Conservation (phyloP, 768 basidiomycete species). For the Fibroporia radiculosa region DNA sequence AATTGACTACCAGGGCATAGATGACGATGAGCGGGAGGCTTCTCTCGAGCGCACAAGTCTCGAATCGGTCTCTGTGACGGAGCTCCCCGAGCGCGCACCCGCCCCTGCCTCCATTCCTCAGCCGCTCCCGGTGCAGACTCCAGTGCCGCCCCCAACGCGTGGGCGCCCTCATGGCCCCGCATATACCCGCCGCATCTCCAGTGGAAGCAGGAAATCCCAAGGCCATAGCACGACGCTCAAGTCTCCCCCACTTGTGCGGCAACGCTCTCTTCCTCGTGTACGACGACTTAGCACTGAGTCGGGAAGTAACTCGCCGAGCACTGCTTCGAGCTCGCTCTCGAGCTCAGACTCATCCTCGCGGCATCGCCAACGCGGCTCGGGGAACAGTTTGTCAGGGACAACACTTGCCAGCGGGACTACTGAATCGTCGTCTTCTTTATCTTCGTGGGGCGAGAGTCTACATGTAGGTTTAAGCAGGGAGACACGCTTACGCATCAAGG, state of each 20-base stretch:
- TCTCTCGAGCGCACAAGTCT: neutral
- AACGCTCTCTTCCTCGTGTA: conserved; percentile 1
- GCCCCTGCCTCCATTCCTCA: neutral
- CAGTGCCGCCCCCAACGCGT: neutral
- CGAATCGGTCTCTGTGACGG: neutral
- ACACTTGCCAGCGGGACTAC: conserved; percentile 8
- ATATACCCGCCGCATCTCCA: neutral
- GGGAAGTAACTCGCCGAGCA: conserved; percentile 4
- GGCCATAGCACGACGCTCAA: neutral
- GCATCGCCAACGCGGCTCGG: conserved; percentile 3
- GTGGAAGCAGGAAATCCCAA: too few species aligned
- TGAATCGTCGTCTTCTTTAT: conserved; percentile 3
- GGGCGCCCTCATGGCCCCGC: neutral
- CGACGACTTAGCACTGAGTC: neutral
- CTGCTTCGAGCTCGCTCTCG: conserved; percentile 6
- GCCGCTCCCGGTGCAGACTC: neutral
- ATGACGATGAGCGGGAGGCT: conserved; percentile 5
- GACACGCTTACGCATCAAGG: conserved; percentile 19
- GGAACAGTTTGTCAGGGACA: conserved; percentile 9
- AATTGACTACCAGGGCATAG: neutral
- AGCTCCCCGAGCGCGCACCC: neutral
- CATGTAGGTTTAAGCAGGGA: conserved; percentile 21
- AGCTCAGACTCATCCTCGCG: conserved; percentile 9
- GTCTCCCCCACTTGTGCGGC: neutral
- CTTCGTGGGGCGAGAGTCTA: conserved; percentile 18